These are phyloP conservation scores for Lobulomyces angularis DNA, from an alignment of 192 early-diverging fungal genomes.

Conservation along the genomic window DNA sequence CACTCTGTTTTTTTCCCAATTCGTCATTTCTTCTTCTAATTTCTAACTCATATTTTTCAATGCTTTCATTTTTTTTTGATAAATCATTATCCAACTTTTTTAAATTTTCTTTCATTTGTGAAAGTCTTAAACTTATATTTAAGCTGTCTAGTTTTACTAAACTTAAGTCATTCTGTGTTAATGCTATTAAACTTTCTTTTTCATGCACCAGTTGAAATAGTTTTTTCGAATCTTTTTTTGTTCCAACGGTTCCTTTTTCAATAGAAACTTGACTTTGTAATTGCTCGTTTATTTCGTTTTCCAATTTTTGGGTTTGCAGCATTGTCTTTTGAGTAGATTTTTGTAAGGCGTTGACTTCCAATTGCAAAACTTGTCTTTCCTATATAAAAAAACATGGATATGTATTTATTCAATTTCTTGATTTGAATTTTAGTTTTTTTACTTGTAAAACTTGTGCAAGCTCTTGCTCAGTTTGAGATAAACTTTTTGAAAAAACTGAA, in stretches of 20 bases:
- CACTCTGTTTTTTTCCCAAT: conserved; percentile 42
- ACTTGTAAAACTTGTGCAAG: conserved; percentile 26
- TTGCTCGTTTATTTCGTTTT: conserved; percentile 39
- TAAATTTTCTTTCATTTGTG: conserved; percentile 22
- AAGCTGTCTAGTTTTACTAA: conserved; percentile 30
- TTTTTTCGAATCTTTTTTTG: conserved; percentile 26
- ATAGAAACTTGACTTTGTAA: conserved; percentile 38
- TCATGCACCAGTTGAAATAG: conserved; percentile 37
- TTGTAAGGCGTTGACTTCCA: conserved; percentile 29
- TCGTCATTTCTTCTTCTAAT: conserved; percentile 43
- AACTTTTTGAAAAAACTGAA: conserved; percentile 27
- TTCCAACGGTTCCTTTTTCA: conserved; percentile 34
- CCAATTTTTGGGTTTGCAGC: conserved; percentile 20
- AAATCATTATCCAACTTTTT: conserved; percentile 28
- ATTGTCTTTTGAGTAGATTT: conserved; percentile 24
- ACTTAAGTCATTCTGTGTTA: conserved; percentile 37
- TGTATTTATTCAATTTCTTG: not conserved
- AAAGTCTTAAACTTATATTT: conserved; percentile 14
- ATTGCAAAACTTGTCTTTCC: conserved; percentile 35
- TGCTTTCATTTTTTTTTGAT: conserved; percentile 28
- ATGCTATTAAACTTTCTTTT: conserved; percentile 39
- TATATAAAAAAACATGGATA: conserved; percentile 2
- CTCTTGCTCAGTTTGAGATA: conserved; percentile 38
- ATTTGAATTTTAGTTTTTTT: conserved; percentile 7
- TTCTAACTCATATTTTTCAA: conserved; percentile 53